Evolutionary conservation across 1,139 yeast genomes (phyloP).

Genomic region (Debaryomyces udenii): DNA sequence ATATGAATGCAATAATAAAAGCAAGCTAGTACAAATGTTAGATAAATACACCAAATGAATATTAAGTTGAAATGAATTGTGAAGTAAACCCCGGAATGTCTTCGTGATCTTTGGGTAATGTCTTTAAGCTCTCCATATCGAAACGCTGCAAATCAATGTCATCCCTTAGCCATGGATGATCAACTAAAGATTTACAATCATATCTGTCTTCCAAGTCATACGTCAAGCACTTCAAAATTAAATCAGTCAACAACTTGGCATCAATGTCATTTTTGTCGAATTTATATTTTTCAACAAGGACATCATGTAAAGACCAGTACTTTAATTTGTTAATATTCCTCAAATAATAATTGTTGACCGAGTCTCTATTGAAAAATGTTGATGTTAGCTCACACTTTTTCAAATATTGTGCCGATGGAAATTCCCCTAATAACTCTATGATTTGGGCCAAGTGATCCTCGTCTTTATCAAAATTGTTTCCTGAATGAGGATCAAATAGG

Average conservation of each 20-base stretch:
- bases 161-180: conserved; percentile 46
- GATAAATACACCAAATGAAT: no score
- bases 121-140: conserved; percentile 11
- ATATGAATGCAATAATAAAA: not conserved
- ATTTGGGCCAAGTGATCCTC: conserved; percentile 89
- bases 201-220: conserved; percentile 39
- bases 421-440: conserved; percentile 62
- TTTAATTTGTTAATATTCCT: conserved; percentile 64
- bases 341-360: conserved; percentile 43
- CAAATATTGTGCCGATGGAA: conserved; percentile 54
- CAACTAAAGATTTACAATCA: conserved; percentile 43
- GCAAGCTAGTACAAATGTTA: no score
- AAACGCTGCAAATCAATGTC: conserved; percentile 20
- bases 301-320: conserved; percentile 69
- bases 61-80: not conserved
- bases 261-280: conserved; percentile 38
- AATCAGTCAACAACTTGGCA: conserved; percentile 35
- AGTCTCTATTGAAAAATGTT: conserved; percentile 51
- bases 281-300: conserved; percentile 60
- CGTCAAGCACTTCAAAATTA: conserved; percentile 41
- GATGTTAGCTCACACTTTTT: conserved; percentile 54
- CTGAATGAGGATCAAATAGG: conserved; percentile 77
- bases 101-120: conserved; percentile 20
- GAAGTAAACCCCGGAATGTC: conserved; percentile 34
- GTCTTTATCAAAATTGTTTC: conserved; percentile 64